A percentile compares a stretch with the other conserved stretches of the same genome.
These are phyloP conservation scores for Podospora bellae-mahoneyi DNA, from an alignment of 495 filamentous ascomycete genomes.

Conservation along the genomic window DNA sequence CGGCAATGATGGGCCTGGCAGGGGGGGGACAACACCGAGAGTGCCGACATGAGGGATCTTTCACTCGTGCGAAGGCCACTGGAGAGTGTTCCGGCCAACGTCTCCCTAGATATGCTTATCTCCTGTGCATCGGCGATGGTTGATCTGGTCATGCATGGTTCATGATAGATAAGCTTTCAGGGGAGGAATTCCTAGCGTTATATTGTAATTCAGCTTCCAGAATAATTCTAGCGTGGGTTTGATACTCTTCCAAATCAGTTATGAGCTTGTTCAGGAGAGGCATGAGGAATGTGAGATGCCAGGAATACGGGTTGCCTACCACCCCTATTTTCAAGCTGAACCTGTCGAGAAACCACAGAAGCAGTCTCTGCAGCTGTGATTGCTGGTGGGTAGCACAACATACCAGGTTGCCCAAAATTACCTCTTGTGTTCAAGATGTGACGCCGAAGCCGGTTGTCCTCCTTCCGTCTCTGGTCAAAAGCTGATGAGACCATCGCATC, in stretches of 20 bases:
- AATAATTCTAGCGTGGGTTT: constrained; percentile 3
- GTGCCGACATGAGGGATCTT: background rate
- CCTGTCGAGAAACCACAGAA: too few species aligned
- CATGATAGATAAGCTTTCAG: constrained; percentile 3
- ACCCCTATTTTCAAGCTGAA: too few species aligned
- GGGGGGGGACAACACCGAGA: background rate
- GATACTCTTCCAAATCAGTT: background rate
- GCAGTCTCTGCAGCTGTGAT: too few species aligned
- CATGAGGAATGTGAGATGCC: background rate
- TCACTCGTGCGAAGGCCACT: too few species aligned
- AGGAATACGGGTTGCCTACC: background rate
- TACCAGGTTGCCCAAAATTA: background rate
- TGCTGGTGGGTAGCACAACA: background rate
- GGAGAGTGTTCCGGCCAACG: background rate
- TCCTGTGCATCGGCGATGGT: background rate
- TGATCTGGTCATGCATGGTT: constrained; percentile 6
- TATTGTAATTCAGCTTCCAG: background rate
- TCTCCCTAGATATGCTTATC: constrained; percentile 1
- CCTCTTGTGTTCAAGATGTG: background rate
- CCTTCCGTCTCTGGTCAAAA: background rate
- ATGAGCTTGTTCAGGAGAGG: background rate
- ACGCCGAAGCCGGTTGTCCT: background rate
- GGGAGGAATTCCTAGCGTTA: background rate
- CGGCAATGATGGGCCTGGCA: background rate
- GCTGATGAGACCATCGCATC: background rate